phyloP scores from a whole-genome alignment of 2,329 filamentous ascomycete species.

The Aaosphaeria pasadenensis region DNA sequence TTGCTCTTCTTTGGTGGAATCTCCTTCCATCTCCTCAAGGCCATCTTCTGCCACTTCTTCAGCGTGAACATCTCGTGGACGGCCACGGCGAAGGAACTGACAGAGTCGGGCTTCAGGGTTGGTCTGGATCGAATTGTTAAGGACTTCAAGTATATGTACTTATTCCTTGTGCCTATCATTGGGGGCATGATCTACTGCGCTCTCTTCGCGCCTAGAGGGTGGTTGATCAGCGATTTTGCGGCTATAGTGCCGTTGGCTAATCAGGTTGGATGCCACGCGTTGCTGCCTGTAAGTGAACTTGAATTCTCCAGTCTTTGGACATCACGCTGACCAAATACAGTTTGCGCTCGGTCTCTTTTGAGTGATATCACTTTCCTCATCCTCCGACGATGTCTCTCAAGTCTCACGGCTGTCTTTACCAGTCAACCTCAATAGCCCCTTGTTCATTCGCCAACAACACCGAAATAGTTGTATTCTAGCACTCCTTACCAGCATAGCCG shows the following conservation, averaged over 20 bases:
- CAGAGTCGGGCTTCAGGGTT: conserved; percentile 80
- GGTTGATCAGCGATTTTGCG: conserved; percentile 49
- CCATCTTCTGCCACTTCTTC: conserved; percentile 77
- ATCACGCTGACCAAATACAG: conserved; percentile 1
- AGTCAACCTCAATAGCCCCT: neutral
- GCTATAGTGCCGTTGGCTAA: conserved; percentile 75
- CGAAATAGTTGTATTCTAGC: conserved; percentile 1
- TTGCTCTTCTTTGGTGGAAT: conserved; percentile 79
- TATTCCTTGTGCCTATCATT: conserved; percentile 60
- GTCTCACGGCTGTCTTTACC: neutral
- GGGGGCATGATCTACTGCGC: conserved; percentile 65
- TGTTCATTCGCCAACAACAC: neutral
- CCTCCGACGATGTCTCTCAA: neutral
- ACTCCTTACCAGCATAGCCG: neutral
- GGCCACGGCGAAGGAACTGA: conserved; percentile 75
- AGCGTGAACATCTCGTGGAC: conserved; percentile 83
- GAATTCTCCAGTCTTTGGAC: neutral
- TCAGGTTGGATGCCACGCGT: conserved; percentile 64
- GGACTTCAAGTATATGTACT: conserved; percentile 66
- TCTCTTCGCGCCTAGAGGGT: conserved; percentile 61
- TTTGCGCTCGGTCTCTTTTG: conserved; percentile 15
- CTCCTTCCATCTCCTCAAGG: conserved; percentile 75
- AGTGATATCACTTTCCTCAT: neutral
- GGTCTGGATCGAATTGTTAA: conserved; percentile 76
- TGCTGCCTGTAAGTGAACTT: conserved; percentile 58